Conservation (phyloP, 495 filamentous ascomycete species). For the Zalerion maritima region DNA sequence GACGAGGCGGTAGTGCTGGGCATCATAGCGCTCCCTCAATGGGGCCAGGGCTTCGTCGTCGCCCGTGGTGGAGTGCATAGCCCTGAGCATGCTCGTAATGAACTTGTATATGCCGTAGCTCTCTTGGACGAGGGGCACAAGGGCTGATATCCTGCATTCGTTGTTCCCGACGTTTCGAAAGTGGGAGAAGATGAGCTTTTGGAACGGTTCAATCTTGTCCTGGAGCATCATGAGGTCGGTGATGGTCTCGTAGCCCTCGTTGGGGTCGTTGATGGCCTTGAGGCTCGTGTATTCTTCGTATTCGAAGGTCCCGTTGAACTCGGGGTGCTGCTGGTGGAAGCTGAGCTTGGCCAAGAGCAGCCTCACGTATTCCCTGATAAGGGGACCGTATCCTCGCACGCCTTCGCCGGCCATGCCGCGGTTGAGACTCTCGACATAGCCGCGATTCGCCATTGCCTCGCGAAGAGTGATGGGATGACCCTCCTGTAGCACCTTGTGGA, state of each 20-base stretch:
- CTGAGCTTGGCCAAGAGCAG: constrained; percentile 83
- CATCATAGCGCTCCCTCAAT: constrained; percentile 73
- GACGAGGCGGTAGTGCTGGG: constrained; percentile 87
- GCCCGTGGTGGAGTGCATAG: constrained; percentile 93
- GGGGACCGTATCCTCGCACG: constrained; percentile 74
- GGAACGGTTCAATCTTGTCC: constrained; percentile 95
- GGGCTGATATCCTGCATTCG: constrained; percentile 86
- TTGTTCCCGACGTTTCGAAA: constrained; percentile 85
- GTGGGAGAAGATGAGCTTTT: constrained; percentile 94
- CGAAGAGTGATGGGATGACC: constrained; percentile 76
- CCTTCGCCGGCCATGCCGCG: constrained; percentile 76
- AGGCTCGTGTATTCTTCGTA: constrained; percentile 98
- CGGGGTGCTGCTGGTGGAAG: constrained; percentile 91
- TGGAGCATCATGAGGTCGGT: constrained; percentile 91
- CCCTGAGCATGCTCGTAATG: constrained; percentile 83
- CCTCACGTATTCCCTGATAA: constrained; percentile 91
- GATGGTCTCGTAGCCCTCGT: constrained; percentile 97
- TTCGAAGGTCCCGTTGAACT: constrained; percentile 98
- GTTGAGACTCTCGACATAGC: constrained; percentile 87
- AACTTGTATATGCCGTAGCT: constrained; percentile 98
- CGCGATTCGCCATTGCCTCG: constrained; percentile 76
- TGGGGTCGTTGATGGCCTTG: constrained; percentile 96
- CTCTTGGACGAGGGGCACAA: constrained; percentile 89
- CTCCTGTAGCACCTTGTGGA: constrained; percentile 94
- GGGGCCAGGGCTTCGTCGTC: constrained; percentile 92